Conservation (phyloP, 345 rosid genomes). For the Acer campestre region DNA sequence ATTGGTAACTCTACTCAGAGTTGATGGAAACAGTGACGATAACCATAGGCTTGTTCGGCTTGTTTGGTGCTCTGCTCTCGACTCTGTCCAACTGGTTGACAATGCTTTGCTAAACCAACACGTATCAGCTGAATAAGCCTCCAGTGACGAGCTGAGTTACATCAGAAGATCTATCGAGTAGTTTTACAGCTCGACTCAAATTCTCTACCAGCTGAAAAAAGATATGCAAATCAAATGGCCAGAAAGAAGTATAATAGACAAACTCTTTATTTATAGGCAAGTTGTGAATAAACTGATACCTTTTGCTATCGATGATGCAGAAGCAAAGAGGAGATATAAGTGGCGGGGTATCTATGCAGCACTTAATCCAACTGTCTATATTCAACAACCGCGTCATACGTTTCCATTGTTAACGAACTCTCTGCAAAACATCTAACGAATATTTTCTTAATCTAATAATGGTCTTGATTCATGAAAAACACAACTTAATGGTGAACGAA, state of each 20-base stretch:
- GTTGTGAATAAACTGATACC: not conserved
- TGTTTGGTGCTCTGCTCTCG: too few relatives aligned
- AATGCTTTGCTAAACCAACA: not conserved
- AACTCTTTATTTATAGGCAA: not conserved
- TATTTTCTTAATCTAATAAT: constrained; percentile 15
- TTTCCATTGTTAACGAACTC: constrained; percentile 59
- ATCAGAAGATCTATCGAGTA: too few relatives aligned
- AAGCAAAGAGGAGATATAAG: not conserved
- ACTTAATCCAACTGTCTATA: constrained; percentile 36
- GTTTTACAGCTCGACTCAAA: too few relatives aligned
- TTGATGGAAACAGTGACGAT: too few relatives aligned
- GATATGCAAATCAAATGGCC: too few relatives aligned
- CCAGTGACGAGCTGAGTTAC: not conserved
- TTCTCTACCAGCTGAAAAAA: too few relatives aligned
- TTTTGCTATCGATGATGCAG: not conserved
- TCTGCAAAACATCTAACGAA: constrained; percentile 60
- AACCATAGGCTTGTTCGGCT: not conserved
- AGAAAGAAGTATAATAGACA: not conserved
- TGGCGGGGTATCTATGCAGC: not conserved
- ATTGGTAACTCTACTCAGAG: not conserved
- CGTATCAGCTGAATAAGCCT: not conserved
- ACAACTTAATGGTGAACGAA: too few relatives aligned
- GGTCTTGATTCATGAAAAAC: not conserved
- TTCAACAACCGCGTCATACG: constrained; percentile 66
- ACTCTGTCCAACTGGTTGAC: not conserved